These are phyloP conservation scores for Rhizophagus clarus DNA, from an alignment of 192 early-diverging fungal genomes.

Conservation along the genomic window DNA sequence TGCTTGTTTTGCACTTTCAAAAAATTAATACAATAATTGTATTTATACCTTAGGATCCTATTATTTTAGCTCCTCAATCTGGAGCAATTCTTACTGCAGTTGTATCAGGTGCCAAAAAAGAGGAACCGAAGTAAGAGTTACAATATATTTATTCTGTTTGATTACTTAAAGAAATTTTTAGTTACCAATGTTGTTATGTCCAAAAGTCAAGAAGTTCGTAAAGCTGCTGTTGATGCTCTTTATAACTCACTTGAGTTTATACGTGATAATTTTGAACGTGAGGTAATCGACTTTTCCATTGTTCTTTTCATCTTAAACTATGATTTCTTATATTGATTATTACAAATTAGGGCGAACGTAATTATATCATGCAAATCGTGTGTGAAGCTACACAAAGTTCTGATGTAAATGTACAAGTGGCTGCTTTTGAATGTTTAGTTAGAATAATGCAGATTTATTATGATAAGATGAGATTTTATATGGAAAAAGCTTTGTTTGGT, in stretches of 20 bases:
- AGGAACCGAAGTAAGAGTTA: slow-evolving; percentile 69
- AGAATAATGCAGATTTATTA: slow-evolving; percentile 98
- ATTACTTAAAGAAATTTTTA: background rate
- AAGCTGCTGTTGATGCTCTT: slow-evolving; percentile 87
- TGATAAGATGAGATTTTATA: slow-evolving; percentile 93
- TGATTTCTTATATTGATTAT: slow-evolving; percentile 1
- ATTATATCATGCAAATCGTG: slow-evolving; percentile 98
- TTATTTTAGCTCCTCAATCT: slow-evolving; percentile 78
- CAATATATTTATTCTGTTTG: slow-evolving; percentile 29
- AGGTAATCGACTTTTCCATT: slow-evolving; percentile 47
- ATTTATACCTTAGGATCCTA: slow-evolving; percentile 58
- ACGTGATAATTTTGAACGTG: slow-evolving; percentile 88
- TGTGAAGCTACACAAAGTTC: slow-evolving; percentile 92
- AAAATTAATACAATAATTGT: background rate
- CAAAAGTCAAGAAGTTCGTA: slow-evolving; percentile 77
- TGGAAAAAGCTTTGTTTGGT: slow-evolving; percentile 94
- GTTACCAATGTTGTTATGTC: background rate
- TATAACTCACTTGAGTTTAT: slow-evolving; percentile 97
- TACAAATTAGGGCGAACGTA: slow-evolving; percentile 75
- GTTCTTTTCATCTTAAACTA: slow-evolving; percentile 6
- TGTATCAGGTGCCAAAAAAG: slow-evolving; percentile 91
- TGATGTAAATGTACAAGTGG: slow-evolving; percentile 75
- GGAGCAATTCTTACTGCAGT: slow-evolving; percentile 94
- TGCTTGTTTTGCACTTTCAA: background rate
- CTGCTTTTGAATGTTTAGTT: slow-evolving; percentile 95